Conservation (phyloP, 2,329 filamentous ascomycete species). For the Aureobasidium sp. region DNA sequence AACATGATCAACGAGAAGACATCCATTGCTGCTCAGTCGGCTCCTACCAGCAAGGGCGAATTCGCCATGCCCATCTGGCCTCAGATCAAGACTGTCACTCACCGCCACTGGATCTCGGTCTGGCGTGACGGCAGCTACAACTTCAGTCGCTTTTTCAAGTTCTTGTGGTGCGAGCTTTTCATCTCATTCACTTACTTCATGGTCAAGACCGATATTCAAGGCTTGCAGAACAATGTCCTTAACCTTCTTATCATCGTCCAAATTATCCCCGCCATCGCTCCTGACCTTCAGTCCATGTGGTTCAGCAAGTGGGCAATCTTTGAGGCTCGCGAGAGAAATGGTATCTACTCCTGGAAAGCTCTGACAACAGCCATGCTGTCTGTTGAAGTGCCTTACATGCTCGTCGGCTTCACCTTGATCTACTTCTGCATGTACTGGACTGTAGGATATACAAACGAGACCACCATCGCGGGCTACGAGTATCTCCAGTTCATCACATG, state of each 20-base stretch:
- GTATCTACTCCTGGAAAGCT: conserved; percentile 58
- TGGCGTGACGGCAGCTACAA: conserved; percentile 15
- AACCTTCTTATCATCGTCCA: conserved; percentile 8
- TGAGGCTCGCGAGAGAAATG: conserved; percentile 50
- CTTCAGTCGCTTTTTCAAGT: conserved; percentile 15
- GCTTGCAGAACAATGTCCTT: conserved; percentile 26
- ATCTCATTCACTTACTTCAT: conserved; percentile 38
- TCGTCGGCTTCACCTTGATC: conserved; percentile 53
- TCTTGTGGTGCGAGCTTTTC: conserved; percentile 48
- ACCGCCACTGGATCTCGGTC: conserved; percentile 8
- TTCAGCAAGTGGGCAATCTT: conserved; percentile 49
- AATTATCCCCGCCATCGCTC: conserved; percentile 4
- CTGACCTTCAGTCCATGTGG: conserved; percentile 37
- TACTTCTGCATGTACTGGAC: conserved; percentile 59
- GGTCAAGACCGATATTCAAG: conserved; percentile 22
- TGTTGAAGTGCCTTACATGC: conserved; percentile 59
- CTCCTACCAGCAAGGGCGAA: neutral
- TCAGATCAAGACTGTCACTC: conserved; percentile 9
- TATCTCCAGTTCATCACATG: conserved; percentile 7
- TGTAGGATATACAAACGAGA: conserved; percentile 52
- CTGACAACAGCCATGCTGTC: conserved; percentile 62
- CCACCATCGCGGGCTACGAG: conserved; percentile 37
- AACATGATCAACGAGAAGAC: neutral
- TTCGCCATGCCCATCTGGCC: conserved; percentile 7
- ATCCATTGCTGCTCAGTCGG: neutral